A percentile compares a stretch with the other conserved stretches of the same genome.
Conservation (phyloP, 2,329 filamentous ascomycete genomes). For the Fusarium sp. region DNA sequence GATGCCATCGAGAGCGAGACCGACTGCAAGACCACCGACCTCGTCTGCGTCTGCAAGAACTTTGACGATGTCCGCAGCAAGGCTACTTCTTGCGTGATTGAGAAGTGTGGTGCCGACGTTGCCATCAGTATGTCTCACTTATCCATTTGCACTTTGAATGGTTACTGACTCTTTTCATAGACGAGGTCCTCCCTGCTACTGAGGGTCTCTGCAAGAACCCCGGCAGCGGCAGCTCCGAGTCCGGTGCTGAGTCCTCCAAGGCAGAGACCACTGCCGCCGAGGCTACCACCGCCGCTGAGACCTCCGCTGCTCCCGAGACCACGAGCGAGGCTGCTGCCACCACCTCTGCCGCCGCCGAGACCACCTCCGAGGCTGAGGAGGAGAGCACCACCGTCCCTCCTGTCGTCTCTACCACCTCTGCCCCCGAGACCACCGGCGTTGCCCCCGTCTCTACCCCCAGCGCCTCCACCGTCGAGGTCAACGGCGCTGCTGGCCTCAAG, state of each 20-base stretch:
- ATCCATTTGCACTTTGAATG: background rate
- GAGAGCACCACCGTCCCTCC: conserved; percentile 24
- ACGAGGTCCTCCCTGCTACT: conserved; percentile 54
- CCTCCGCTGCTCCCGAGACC: conserved; percentile 4
- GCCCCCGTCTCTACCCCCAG: conserved; percentile 18
- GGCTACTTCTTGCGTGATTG: conserved; percentile 53
- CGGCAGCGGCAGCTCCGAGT: conserved; percentile 1
- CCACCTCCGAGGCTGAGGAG: conserved; percentile 24
- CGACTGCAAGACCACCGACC: conserved; percentile 49
- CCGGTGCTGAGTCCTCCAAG: conserved; percentile 21
- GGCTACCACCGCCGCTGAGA: conserved; percentile 25
- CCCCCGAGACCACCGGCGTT: conserved; percentile 15
- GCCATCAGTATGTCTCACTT: conserved; percentile 52
- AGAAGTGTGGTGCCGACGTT: conserved; percentile 51
- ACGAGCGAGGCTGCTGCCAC: conserved; percentile 4
- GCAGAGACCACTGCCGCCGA: conserved; percentile 46
- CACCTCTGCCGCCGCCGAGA: conserved; percentile 13
- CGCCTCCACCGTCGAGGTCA: conserved; percentile 39
- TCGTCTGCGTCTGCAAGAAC: conserved; percentile 51
- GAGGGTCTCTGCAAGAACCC: conserved; percentile 49
- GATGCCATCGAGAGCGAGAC: conserved; percentile 47
- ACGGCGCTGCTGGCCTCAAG: conserved; percentile 48
- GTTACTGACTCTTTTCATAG: conserved; percentile 44
- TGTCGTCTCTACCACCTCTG: conserved; percentile 3
- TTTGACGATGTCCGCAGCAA: conserved; percentile 47